Evolutionary conservation across 78 protist genomes (phyloP).

Genomic region (Speleostelium caveatum): DNA sequence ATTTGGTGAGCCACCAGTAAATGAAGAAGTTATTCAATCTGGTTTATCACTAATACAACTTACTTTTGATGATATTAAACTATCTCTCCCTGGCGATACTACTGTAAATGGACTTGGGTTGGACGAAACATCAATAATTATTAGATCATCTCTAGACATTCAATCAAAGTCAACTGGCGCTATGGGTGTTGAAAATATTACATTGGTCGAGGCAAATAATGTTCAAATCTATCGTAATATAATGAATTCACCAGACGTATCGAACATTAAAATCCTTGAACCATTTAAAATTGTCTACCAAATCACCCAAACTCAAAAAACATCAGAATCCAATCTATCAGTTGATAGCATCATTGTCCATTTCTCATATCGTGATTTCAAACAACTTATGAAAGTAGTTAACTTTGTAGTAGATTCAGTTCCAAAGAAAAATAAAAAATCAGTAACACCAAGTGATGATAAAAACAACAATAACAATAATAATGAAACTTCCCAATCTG

Average conservation of each 20-base stretch:
- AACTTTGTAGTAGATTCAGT: not conserved
- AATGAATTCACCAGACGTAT: not conserved
- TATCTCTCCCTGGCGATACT: constrained; percentile 35
- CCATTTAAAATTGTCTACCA: constrained; percentile 64
- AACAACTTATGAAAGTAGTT: constrained; percentile 21
- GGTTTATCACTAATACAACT: constrained; percentile 39
- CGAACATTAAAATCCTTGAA: constrained; percentile 42
- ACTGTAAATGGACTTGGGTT: constrained; percentile 33
- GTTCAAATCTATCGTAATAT: constrained; percentile 42
- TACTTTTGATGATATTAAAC: constrained; percentile 21
- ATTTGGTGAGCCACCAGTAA: constrained; percentile 50
- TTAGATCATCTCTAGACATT: constrained; percentile 35
- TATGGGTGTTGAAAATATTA: constrained; percentile 58
- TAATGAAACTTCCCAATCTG: not conserved
- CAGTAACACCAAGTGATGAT: not conserved
- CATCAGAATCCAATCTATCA: constrained; percentile 34
- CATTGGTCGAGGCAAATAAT: constrained; percentile 40
- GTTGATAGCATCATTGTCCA: constrained; percentile 37
- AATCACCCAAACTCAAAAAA: constrained; percentile 21
- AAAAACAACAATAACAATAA: not conserved
- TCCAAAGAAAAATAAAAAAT: not conserved
- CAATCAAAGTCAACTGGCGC: constrained; percentile 60
- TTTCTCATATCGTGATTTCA: constrained; percentile 59
- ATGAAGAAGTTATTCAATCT: constrained; percentile 58
- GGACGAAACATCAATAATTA: constrained; percentile 27